A percentile compares a stretch with the other conserved stretches of the same genome.
phyloP scores from a whole-genome alignment of 495 filamentous ascomycete species.

The Polyplosphaeria fusca region DNA sequence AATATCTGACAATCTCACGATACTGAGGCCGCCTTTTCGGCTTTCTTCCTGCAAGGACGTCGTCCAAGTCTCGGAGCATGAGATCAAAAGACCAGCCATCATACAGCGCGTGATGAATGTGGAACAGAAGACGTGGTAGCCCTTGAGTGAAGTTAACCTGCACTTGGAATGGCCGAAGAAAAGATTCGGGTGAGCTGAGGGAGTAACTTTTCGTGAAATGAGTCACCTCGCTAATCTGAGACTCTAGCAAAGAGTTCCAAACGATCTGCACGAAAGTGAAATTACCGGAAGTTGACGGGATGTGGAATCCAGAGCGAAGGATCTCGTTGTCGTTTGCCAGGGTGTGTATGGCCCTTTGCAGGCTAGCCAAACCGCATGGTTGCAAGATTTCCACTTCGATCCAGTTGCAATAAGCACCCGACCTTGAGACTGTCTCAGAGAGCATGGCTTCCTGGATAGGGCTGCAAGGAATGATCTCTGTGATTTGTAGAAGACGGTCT shows the following conservation, averaged over 20 bases:
- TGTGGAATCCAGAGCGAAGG: slow-evolving; percentile 66
- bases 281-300: slow-evolving; percentile 42
- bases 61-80: slow-evolving; percentile 60
- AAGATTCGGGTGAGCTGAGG: slow-evolving; percentile 40
- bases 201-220: slow-evolving; percentile 36
- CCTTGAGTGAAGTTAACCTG: slow-evolving; percentile 44
- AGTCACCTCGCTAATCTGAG: slow-evolving; percentile 45
- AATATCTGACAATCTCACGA: slow-evolving; percentile 46
- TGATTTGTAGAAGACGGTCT: slow-evolving; percentile 35
- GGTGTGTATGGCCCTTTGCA: slow-evolving; percentile 48
- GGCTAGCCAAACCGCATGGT: slow-evolving; percentile 13
- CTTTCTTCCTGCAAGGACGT: slow-evolving; percentile 37
- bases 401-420: slow-evolving; percentile 69
- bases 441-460: slow-evolving; percentile 77
- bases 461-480: slow-evolving; percentile 59
- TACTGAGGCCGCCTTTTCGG: slow-evolving; percentile 51
- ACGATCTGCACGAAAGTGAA: slow-evolving; percentile 59
- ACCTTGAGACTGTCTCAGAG: slow-evolving; percentile 56
- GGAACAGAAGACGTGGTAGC: slow-evolving; percentile 43
- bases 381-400: slow-evolving; percentile 50
- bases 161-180: slow-evolving; percentile 58
- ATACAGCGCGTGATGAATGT: slow-evolving; percentile 74
- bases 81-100: slow-evolving; percentile 83
- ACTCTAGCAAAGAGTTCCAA: slow-evolving; percentile 50
- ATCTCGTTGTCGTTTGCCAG: slow-evolving; percentile 59